Evolutionary conservation across 2,329 filamentous ascomycete species (phyloP).

Genomic region (Ploettnerulaceae sp.): DNA sequence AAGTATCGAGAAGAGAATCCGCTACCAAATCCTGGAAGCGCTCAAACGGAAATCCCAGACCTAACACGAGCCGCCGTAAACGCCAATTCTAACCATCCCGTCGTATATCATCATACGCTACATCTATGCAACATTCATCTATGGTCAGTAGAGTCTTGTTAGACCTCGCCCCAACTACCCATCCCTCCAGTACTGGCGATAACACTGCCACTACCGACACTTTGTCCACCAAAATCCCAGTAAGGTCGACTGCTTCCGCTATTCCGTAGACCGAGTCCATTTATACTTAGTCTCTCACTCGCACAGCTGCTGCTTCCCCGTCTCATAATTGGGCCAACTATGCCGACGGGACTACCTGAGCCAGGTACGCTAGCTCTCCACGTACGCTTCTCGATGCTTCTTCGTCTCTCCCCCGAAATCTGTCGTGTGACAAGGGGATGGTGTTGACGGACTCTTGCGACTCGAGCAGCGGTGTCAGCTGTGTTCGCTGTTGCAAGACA

Average conservation of each 20-base stretch:
- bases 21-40: too few relatives aligned
- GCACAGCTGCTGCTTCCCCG: constrained; percentile 65
- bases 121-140: background rate
- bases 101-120: too few relatives aligned
- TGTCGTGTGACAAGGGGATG: constrained; percentile 72
- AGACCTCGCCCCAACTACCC: constrained; percentile 77
- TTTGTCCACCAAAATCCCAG: constrained; percentile 81
- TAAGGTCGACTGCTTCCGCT: constrained; percentile 76
- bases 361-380: constrained; percentile 51
- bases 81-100: too few relatives aligned
- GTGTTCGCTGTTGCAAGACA: constrained; percentile 47
- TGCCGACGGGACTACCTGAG: constrained; percentile 28
- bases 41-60: too few relatives aligned
- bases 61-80: too few relatives aligned
- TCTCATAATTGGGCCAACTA: constrained; percentile 35
- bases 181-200: constrained; percentile 62
- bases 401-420: constrained; percentile 15
- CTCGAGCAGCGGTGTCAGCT: constrained; percentile 68
- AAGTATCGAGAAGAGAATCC: too few relatives aligned
- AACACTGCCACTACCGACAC: constrained; percentile 66
- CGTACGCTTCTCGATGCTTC: constrained; percentile 45
- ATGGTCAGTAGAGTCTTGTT: too few relatives aligned
- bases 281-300: constrained; percentile 71
- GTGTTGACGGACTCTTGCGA: constrained; percentile 79
- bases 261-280: constrained; percentile 54